These are phyloP conservation scores for Coemansia interrupta DNA, from an alignment of 192 early-diverging fungal genomes.

Conservation along the genomic window DNA sequence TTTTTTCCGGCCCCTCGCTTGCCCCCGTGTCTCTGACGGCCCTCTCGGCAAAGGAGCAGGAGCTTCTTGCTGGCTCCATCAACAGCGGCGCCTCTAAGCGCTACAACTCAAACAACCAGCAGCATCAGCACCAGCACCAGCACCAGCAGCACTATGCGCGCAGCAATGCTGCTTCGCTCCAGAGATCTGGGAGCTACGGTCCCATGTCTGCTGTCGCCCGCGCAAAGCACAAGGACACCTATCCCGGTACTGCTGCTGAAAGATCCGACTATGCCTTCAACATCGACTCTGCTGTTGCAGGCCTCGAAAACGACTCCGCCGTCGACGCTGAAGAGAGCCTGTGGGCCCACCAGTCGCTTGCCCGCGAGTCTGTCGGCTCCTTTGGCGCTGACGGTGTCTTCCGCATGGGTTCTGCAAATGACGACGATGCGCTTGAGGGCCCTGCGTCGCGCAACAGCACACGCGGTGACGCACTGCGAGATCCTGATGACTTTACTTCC, in stretches of 20 bases:
- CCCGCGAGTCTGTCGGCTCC: constrained; percentile 59
- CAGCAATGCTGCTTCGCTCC: constrained; percentile 9
- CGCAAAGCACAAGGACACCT: neutral
- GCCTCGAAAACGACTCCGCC: neutral
- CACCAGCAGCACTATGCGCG: constrained; percentile 21
- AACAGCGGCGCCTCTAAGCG: constrained; percentile 56
- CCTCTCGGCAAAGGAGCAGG: constrained; percentile 61
- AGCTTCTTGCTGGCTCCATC: constrained; percentile 47
- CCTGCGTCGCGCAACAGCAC: constrained; percentile 3
- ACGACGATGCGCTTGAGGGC: constrained; percentile 36
- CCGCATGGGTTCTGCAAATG: constrained; percentile 53
- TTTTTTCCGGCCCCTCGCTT: constrained; percentile 59
- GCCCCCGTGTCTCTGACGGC: constrained; percentile 59
- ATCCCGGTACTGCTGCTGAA: neutral
- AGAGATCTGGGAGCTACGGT: constrained; percentile 16
- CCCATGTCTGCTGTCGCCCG: constrained; percentile 4
- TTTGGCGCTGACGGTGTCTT: constrained; percentile 71
- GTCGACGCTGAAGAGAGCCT: constrained; percentile 39
- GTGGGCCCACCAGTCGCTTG: constrained; percentile 57
- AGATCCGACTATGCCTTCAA: constrained; percentile 5
- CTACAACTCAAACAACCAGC: constrained; percentile 19
- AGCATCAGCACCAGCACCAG: constrained; percentile 16
- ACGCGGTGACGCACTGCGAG: neutral
- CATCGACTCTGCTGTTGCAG: neutral
- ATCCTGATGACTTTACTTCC: constrained; percentile 4